phyloP scores from a whole-genome alignment of 352 stramenopile genomes.

The Phytophthora quininea region DNA sequence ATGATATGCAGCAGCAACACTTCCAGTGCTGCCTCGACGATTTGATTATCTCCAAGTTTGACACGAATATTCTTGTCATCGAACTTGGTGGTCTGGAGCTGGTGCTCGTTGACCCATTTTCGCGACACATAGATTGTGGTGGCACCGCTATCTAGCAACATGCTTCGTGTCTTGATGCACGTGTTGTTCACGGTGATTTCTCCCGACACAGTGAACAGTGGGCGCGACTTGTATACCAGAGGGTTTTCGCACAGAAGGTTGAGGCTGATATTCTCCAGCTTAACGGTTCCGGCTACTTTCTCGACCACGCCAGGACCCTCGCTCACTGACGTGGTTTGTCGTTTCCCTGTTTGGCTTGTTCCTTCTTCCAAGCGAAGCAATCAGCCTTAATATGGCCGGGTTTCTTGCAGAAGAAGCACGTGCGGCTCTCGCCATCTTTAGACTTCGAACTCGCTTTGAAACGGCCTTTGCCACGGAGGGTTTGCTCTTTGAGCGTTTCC shows the following conservation, averaged over 20 bases:
- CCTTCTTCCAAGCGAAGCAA: slow-evolving; percentile 14
- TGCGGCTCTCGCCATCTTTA: not conserved
- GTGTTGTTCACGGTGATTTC: not conserved
- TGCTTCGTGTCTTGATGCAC: not conserved
- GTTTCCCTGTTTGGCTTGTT: slow-evolving; percentile 22
- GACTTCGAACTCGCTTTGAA: not conserved
- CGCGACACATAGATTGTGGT: slow-evolving; percentile 8
- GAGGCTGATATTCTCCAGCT: slow-evolving; percentile 13
- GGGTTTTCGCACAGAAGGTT: slow-evolving; percentile 12
- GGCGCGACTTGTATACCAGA: slow-evolving; percentile 12
- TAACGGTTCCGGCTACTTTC: slow-evolving; percentile 6
- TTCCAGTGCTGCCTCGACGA: slow-evolving; percentile 8
- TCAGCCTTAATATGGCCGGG: slow-evolving; percentile 12
- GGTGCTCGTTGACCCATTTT: slow-evolving; percentile 4
- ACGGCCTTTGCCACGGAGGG: not conserved
- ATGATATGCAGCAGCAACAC: slow-evolving; percentile 5
- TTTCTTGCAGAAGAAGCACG: slow-evolving; percentile 20
- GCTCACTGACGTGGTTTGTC: slow-evolving; percentile 17
- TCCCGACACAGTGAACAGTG: slow-evolving; percentile 5
- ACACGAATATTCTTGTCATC: slow-evolving; percentile 14
- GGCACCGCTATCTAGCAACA: slow-evolving; percentile 7
- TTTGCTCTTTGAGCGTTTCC: not conserved
- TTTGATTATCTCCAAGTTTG: slow-evolving; percentile 14
- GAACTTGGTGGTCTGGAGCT: slow-evolving; percentile 10
- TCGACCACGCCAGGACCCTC: slow-evolving; percentile 18